Evolutionary conservation across 768 basidiomycete genomes (phyloP).

Genomic region (Astraeus odoratus): DNA sequence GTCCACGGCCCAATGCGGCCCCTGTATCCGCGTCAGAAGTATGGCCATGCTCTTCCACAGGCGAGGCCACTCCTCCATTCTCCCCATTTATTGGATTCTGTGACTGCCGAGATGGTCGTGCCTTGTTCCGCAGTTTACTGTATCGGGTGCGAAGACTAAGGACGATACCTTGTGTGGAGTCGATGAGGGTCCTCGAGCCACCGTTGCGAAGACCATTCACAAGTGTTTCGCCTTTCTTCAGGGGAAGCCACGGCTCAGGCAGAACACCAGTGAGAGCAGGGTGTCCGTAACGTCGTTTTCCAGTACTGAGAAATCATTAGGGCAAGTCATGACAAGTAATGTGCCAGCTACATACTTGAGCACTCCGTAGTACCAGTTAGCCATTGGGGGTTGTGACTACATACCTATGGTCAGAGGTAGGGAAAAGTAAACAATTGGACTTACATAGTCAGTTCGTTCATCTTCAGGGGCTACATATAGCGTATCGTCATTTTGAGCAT

Average conservation of each 20-base stretch:
- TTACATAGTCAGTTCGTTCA: conserved; percentile 82
- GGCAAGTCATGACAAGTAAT: neutral
- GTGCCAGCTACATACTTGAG: conserved; percentile 54
- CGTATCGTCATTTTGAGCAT: conserved; percentile 90
- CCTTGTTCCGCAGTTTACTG: conserved; percentile 40
- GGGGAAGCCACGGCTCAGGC: conserved; percentile 90
- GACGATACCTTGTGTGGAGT: conserved; percentile 62
- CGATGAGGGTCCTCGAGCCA: conserved; percentile 31
- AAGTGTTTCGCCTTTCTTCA: conserved; percentile 75
- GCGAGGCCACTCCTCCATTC: neutral
- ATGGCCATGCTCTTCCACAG: conserved; percentile 16
- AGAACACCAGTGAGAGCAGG: conserved; percentile 91
- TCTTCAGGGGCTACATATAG: conserved; percentile 95
- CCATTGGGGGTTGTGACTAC: conserved; percentile 95
- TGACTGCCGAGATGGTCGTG: conserved; percentile 8
- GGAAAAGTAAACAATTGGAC: conserved; percentile 12
- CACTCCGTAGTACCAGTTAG: conserved; percentile 89
- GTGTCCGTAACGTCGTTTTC: conserved; percentile 89
- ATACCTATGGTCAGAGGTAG: conserved; percentile 4
- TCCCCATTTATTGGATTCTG: conserved; percentile 7
- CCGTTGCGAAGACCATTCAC: conserved; percentile 43
- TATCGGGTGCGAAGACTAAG: conserved; percentile 74
- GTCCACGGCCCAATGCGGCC: conserved; percentile 61
- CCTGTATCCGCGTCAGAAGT: conserved; percentile 21
- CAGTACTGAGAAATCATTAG: conserved; percentile 52